A percentile compares a stretch with the other conserved stretches of the same genome.
Conservation (phyloP, 2,329 filamentous ascomycete species). For the Hirsutella minnesotensis region DNA sequence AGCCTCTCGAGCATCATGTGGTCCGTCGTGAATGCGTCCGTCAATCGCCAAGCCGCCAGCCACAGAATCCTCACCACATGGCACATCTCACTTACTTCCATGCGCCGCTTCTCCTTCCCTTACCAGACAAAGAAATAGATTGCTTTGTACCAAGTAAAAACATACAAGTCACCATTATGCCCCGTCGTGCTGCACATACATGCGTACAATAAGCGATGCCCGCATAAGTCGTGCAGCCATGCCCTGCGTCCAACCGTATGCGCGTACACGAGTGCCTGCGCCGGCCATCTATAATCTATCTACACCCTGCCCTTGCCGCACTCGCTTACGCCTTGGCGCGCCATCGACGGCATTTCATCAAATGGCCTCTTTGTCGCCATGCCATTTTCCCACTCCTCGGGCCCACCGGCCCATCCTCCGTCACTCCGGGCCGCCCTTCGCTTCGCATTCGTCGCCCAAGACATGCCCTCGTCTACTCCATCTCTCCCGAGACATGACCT, state of each 20-base stretch:
- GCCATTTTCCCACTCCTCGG: not conserved
- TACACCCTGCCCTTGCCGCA: constrained; percentile 1
- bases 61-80: too few relatives aligned
- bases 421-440: not conserved
- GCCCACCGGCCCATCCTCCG: not conserved
- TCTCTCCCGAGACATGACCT: not conserved
- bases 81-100: too few relatives aligned
- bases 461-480: not conserved
- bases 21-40: too few relatives aligned
- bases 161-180: too few relatives aligned
- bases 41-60: too few relatives aligned
- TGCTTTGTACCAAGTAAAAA: too few relatives aligned
- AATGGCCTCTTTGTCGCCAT: not conserved
- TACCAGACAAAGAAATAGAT: too few relatives aligned
- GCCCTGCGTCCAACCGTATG: constrained; percentile 4
- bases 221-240: constrained; percentile 7
- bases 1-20: too few relatives aligned
- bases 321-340: too few relatives aligned
- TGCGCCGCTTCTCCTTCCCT: too few relatives aligned
- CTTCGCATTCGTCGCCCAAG: not conserved
- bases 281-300: constrained; percentile 8
- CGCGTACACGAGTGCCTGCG: constrained; percentile 5
- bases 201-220: not conserved
- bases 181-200: too few relatives aligned
- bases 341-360: too few relatives aligned